phyloP scores from a whole-genome alignment of 2,329 filamentous ascomycete species.

The Trichoderma sp. region DNA sequence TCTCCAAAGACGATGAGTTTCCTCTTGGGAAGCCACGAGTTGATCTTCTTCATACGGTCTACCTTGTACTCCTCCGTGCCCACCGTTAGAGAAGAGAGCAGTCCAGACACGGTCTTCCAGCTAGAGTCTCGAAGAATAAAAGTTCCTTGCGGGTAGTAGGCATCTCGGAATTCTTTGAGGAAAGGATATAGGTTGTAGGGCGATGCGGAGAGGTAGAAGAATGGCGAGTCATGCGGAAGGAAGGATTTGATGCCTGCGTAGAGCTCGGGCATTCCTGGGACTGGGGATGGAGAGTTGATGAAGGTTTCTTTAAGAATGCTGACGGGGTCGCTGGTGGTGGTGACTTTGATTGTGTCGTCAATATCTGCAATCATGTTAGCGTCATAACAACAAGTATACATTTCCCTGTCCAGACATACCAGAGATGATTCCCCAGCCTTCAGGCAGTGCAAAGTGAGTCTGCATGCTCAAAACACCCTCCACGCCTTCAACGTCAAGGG shows the following conservation, averaged over 20 bases:
- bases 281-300: constrained; percentile 70
- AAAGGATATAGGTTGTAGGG: constrained; percentile 95
- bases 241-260: constrained; percentile 67
- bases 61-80: constrained; percentile 87
- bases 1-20: constrained; percentile 87
- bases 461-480: constrained; percentile 64
- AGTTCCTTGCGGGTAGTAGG: constrained; percentile 75
- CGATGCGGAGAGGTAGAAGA: constrained; percentile 92
- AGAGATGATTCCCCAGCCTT: constrained; percentile 84
- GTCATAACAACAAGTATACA: neutral
- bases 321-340: constrained; percentile 75
- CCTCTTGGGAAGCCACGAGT: constrained; percentile 75
- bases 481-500: constrained; percentile 55
- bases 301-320: constrained; percentile 87
- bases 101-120: constrained; percentile 81
- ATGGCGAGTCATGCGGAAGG: constrained; percentile 65
- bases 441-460: constrained; percentile 73
- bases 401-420: constrained; percentile 46
- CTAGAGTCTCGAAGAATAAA: constrained; percentile 83
- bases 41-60: constrained; percentile 75
- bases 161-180: constrained; percentile 71
- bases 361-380: constrained; percentile 63
- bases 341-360: constrained; percentile 95
- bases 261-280: constrained; percentile 81
- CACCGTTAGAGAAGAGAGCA: constrained; percentile 77